Percentiles rank a stretch among this genome's conserved stretches.
These are phyloP conservation scores for Rhodotorula sp. DNA, from an alignment of 1,284 basidiomycete species.

Conservation along the genomic window DNA sequence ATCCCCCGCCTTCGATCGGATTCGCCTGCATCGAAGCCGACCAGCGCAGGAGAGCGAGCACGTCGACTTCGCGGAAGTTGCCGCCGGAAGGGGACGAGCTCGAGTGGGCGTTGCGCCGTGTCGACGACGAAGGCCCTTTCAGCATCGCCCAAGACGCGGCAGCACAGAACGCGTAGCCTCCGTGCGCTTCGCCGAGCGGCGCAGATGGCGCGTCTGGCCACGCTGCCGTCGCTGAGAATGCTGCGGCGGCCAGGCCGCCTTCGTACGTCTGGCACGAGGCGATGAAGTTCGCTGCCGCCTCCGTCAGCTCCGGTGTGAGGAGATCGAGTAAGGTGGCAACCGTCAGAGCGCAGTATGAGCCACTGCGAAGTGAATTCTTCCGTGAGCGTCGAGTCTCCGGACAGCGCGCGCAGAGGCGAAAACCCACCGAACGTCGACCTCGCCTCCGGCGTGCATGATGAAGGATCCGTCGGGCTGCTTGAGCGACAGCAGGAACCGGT, in stretches of 20 bases:
- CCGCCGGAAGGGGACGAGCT: conserved; percentile 17
- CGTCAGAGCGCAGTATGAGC: conserved; percentile 72
- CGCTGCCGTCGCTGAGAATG: conserved; percentile 50
- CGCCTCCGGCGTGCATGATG: conserved; percentile 79
- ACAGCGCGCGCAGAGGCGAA: conserved; percentile 14
- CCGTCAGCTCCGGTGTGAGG: conserved; percentile 80
- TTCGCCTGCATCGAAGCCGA: conserved; percentile 80
- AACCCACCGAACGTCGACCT: conserved; percentile 85
- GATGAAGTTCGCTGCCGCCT: conserved; percentile 55
- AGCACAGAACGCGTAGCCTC: conserved; percentile 94
- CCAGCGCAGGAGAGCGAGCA: conserved; percentile 72
- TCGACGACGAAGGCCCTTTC: background rate
- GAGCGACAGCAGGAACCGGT: conserved; percentile 85
- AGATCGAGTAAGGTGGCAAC: conserved; percentile 73
- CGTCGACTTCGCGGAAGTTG: conserved; percentile 56
- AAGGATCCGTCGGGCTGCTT: conserved; percentile 96
- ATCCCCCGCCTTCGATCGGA: conserved; percentile 83
- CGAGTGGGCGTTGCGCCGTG: conserved; percentile 51
- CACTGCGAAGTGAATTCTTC: conserved; percentile 53
- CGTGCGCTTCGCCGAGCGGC: conserved; percentile 88
- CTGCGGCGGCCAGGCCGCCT: conserved; percentile 86
- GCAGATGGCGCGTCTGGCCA: conserved; percentile 51
- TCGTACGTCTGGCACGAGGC: conserved; percentile 90
- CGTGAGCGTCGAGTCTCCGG: background rate
- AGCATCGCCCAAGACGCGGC: conserved; percentile 81